Evolutionary conservation across 129 eudicot species (phyloP), one percentile per base, ranked within the genome.

Genomic region (Saussurea involucrata): DNA sequence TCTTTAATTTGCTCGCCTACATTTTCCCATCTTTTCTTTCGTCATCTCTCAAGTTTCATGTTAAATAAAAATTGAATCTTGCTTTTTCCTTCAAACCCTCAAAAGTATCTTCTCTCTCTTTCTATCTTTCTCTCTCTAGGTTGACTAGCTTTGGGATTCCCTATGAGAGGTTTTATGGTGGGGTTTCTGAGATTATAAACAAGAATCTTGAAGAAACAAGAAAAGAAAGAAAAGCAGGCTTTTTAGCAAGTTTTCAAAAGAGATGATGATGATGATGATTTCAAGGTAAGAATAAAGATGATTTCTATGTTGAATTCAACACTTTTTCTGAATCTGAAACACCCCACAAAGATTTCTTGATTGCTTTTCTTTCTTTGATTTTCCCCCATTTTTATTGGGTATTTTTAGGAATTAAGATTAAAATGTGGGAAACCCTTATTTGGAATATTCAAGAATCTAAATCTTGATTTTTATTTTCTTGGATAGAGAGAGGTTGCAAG

Each of bases 391-490:
- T 49, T 25, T 18, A 55, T 53, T 71, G 82, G 84, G 79, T 74
- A n/a, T 60, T 49, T 76, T 77, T 53, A 4, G 78, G 71, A 22
- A 42, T 73, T 65, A 60, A 18, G 66, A 64, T 71, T 24, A 69
- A 40, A 75, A 75, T 69, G 71, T 55, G 73, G 20, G 24, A 74
- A 68, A 31, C 69, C 72, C 21, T 27, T 71, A 44, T 24, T 17
- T 83, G 88, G 91, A 90, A 90, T 90, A 84, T 90, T 84, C 90
- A 82, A 82, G 96, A 90, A 88, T 90, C 96, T 88, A 66, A 7
- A 9, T 17, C 21, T 32, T 22, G 12, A 21, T 9, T 65, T 61
- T 70, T 27, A 22, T 63, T 6, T 63, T 31, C 29, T 81, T 46
- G 57, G 69, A 60, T 61, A 58, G 73, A 34, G 76, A 37, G 49